phyloP scores from a whole-genome alignment of 208 protist species.

The Crithidia acanthocephali region DNA sequence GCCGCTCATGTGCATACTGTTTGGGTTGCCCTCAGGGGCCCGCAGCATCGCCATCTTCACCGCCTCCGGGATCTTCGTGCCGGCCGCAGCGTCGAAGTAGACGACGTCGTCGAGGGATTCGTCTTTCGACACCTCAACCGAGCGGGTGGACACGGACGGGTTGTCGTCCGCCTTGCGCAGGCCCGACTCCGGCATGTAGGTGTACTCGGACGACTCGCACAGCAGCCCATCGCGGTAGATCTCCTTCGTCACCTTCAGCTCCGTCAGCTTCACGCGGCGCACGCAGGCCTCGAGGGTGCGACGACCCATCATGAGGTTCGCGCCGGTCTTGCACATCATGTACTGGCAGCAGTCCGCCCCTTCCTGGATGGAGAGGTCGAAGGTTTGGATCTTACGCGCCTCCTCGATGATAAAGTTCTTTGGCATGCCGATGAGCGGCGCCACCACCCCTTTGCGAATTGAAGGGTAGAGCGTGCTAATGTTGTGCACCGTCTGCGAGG shows the following conservation, averaged over 20 bases:
- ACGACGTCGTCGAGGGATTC: conserved; percentile 32
- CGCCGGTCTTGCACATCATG: conserved; percentile 87
- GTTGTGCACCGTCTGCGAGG: conserved; percentile 86
- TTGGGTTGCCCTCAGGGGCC: conserved; percentile 76
- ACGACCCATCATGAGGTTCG: conserved; percentile 77
- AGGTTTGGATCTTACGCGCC: conserved; percentile 71
- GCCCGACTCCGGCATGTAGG: conserved; percentile 44
- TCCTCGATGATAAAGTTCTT: conserved; percentile 81
- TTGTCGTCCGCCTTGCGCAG: conserved; percentile 32
- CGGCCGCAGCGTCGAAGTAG: conserved; percentile 83
- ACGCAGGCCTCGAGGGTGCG: conserved; percentile 58
- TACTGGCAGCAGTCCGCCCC: conserved; percentile 90
- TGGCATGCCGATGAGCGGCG: conserved; percentile 66
- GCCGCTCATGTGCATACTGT: conserved; percentile 79
- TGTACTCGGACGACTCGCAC: conserved; percentile 40
- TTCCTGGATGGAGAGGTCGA: conserved; percentile 74
- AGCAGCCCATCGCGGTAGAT: conserved; percentile 60
- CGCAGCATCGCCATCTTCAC: conserved; percentile 59
- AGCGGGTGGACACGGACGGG: conserved; percentile 5
- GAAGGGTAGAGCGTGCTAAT: conserved; percentile 80
- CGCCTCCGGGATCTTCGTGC: conserved; percentile 53
- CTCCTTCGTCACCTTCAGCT: conserved; percentile 69
- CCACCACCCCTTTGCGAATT: conserved; percentile 62
- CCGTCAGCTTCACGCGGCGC: conserved; percentile 49
- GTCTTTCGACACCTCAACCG: conserved; percentile 9